phyloP scores from a whole-genome alignment of 2,329 filamentous ascomycete species.

The Sporothrix inflata region DNA sequence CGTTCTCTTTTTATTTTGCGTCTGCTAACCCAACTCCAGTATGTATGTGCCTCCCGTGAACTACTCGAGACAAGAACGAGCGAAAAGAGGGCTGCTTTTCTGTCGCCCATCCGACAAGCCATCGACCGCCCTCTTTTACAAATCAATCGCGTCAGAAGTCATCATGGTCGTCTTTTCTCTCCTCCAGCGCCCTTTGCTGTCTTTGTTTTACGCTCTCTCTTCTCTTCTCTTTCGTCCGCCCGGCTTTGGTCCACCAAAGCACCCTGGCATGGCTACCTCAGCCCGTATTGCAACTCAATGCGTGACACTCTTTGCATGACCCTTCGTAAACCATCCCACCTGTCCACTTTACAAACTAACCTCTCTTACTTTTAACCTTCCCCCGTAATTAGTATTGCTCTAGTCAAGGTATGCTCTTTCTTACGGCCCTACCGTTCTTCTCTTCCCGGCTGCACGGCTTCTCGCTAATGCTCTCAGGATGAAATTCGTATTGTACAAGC shows the following conservation, averaged over 20 bases:
- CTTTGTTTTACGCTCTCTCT: conserved; percentile 23
- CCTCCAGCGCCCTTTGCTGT: conserved; percentile 19
- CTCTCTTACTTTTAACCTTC: conserved; percentile 35
- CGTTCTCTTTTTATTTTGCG: not conserved
- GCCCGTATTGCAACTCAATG: conserved; percentile 30
- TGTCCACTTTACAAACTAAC: conserved; percentile 41
- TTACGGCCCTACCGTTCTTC: not conserved
- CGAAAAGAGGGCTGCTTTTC: conserved; percentile 49
- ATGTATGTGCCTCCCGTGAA: conserved; percentile 55
- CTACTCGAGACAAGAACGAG: conserved; percentile 50
- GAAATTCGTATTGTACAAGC: conserved; percentile 92
- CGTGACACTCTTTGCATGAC: conserved; percentile 27
- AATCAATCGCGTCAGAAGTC: conserved; percentile 51
- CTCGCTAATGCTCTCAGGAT: conserved; percentile 51
- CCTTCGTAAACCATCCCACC: conserved; percentile 14
- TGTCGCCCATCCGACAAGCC: conserved; percentile 42
- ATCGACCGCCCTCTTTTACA: conserved; percentile 58
- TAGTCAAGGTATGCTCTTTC: conserved; percentile 61
- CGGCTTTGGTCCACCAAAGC: conserved; percentile 25
- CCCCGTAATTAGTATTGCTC: conserved; percentile 63
- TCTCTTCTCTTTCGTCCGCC: conserved; percentile 10
- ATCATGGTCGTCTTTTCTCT: conserved; percentile 33
- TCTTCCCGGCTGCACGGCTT: not conserved
- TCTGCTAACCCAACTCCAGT: conserved; percentile 40
- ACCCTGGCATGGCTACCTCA: conserved; percentile 24